Base-by-base conservation (phyloP, 768 basidiomycete genomes). In the Mycena belliarum region DNA sequence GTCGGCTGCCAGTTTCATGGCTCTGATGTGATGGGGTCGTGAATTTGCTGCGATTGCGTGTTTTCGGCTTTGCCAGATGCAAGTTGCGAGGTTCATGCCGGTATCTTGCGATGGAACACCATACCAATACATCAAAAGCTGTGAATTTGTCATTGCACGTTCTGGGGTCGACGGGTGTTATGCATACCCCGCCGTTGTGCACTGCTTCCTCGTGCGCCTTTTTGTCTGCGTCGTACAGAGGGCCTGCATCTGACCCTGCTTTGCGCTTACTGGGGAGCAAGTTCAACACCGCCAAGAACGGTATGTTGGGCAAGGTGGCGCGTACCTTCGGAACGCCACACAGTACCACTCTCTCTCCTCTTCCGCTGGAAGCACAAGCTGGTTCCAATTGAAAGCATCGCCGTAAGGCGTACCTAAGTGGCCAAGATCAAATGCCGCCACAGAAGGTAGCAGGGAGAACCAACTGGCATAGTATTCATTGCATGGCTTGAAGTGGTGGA, bases 61-160 rank as follows among this genome's bases (percentile, higher is more conserved):
- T 63, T 82, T 81, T 7, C 95, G 86, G 40, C 89, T 92, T 73
- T 90, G 87, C 95, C 96, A 98, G 40, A 98, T 88, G 75, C 95
- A 98, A 18, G 95, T 97, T 9, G 95, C 94, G 52, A 97, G 83
- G 71, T 98, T 98, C 73, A 90, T 77, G 2, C 93, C 87, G 0
- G 90, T 89, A 35, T 77, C 69, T 47, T 80, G 80, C 63, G 91
- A 75, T 1, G 95, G 95, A 28, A 88, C 80, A 11, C 95, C 95
- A 65, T 94, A 95, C 95, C 96, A 98, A 71, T 98, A 98, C 69
- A 95, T 77, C 49, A 97, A 82, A 29, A 98, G 77, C 84, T 92
- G 56, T 12, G 46, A 21, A 42, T 32, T 40, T 38, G 53, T 58
- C 20, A 28, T 40, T 68, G 49, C 41, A 9, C 38, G n/a, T 53